Conservation (phyloP, 176 grass and related monocot genomes). For the Lolium rigidum region DNA sequence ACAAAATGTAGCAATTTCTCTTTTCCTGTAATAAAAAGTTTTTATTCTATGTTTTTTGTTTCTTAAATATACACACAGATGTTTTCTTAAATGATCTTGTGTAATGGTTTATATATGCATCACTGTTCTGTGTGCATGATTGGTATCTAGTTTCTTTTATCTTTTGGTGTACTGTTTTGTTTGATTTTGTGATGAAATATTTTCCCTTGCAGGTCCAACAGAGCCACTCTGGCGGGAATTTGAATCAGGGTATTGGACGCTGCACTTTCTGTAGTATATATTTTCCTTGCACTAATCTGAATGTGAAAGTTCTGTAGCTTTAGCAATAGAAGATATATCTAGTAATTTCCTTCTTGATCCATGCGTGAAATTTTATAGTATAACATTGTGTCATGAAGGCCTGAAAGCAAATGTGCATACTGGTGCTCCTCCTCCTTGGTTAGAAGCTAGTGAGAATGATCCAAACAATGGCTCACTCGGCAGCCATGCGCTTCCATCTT, state of each 20-base stretch:
- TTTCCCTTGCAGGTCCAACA: constrained; percentile 53
- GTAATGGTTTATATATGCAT: constrained; percentile 12
- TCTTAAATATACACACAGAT: not conserved
- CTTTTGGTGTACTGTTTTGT: not conserved
- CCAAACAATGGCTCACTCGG: constrained; percentile 34
- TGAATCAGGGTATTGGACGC: constrained; percentile 43
- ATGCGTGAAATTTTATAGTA: constrained; percentile 32
- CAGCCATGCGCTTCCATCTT: constrained; percentile 19
- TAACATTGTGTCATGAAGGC: constrained; percentile 57
- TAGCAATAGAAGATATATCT: constrained; percentile 14
- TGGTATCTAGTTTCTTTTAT: constrained; percentile 9
- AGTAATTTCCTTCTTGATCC: constrained; percentile 34
- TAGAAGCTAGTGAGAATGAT: constrained; percentile 61
- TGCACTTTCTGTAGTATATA: constrained; percentile 25
- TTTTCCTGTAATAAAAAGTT: not conserved
- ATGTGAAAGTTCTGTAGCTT: constrained; percentile 30
- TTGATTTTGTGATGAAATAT: not conserved
- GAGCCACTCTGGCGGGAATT: constrained; percentile 42
- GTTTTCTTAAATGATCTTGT: not conserved
- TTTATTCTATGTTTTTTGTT: not conserved
- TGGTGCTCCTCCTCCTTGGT: constrained; percentile 84
- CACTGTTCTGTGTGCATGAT: not conserved
- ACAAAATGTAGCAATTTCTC: not conserved
- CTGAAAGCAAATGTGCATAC: constrained; percentile 83
- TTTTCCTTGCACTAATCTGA: constrained; percentile 18